Evolutionary conservation across 345 rosid genomes (phyloP), one percentile per base, ranked within the genome.

Genomic region (Brassica cretica): DNA sequence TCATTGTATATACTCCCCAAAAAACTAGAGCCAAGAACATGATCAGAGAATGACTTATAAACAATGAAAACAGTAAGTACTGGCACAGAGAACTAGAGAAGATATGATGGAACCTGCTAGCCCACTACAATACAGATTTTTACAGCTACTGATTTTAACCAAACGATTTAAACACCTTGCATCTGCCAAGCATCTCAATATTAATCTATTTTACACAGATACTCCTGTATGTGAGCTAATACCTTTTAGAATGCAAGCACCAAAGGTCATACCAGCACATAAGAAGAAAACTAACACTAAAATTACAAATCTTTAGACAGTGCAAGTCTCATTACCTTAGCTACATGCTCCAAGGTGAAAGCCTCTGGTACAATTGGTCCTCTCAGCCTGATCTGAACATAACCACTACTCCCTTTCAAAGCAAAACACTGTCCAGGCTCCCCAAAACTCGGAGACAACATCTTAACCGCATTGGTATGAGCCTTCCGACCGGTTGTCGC

Each of bases 401-500:
- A 95, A 0, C 99, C 99, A 58, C 66, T 73, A 44, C 82, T 87
- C 61, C 98, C 98, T 76, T 88, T 90, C 84, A 93, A 70, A 0
- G 99, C 86, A 85, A 95, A 95, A 82, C 99, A 93, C 79, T 90
- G 94, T 0, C 99, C 99, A 8, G 98, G 98, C 87, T 95, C 96
- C 15, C 98, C 98, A 25, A 91, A 93, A 88, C 99, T 93, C 0
- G 99, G 99, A 73, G 80, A 87, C 84, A 95, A 81, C 90, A 95
- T 91, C 88, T 84, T 93, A 25, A 71, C 75, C 2, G 98, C 91
- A 73, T 83, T 84, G 6, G 66, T 66, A 65, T 86, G 91, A 75
- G 85, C 91, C 55, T 82, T 83, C 1, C 82, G 25, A 14, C 18
- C 4, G 51, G 60, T 70, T 18, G 63, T 32, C 0, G 71, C 44